A percentile compares a stretch with the other conserved stretches of the same genome.
Conservation (phyloP, 768 basidiomycete genomes). For the Hericium coralloides region DNA sequence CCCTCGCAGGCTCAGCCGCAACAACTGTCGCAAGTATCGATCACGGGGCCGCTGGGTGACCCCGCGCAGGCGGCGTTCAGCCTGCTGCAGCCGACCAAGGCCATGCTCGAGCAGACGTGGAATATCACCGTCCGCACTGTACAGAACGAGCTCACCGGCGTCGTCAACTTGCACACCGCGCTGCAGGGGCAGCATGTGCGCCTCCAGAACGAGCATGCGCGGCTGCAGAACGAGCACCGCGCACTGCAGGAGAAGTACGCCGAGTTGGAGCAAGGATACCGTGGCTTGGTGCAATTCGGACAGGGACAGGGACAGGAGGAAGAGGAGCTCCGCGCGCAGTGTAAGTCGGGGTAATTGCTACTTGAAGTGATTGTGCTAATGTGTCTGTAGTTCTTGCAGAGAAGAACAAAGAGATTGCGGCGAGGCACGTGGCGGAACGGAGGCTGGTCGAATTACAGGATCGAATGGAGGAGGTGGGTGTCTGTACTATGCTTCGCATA, state of each 20-base stretch:
- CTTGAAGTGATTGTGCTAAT: no score
- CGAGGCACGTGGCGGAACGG: no score
- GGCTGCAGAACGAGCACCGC: constrained; percentile 1
- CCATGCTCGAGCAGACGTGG: constrained; percentile 11
- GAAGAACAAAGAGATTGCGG: no score
- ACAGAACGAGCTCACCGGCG: constrained; percentile 2
- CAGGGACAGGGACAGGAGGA: no score
- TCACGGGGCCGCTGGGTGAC: background rate
- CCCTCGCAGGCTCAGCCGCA: background rate
- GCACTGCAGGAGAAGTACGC: background rate
- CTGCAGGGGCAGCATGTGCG: constrained; percentile 1
- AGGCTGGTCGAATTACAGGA: no score
- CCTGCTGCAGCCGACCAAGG: constrained; percentile 9
- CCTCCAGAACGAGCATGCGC: background rate
- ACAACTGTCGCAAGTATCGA: no score
- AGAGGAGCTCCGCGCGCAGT: no score
- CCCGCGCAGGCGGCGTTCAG: constrained; percentile 3
- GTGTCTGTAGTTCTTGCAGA: no score
- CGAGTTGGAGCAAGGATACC: background rate
- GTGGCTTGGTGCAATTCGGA: no score
- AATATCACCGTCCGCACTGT: constrained; percentile 2
- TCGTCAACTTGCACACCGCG: background rate
- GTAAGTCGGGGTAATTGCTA: no score
- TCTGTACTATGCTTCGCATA: background rate
- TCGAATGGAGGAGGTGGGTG: background rate